Conservation (phyloP, 108 stramenopile genomes). For the Skeletonema grethae region DNA sequence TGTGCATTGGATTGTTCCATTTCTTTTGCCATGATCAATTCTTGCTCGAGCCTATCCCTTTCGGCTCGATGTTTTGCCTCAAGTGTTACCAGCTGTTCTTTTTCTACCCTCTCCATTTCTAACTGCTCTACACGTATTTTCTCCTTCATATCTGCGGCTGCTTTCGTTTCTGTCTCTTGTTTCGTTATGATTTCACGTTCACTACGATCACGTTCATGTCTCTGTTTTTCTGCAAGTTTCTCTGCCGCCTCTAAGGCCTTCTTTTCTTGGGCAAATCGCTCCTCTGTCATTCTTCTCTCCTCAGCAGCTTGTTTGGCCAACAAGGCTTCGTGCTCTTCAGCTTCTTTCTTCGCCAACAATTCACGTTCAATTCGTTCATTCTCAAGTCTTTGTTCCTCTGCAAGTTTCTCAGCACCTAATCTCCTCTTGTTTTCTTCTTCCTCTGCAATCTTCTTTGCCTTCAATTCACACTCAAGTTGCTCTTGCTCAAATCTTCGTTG, state of each 20-base stretch:
- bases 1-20: not conserved
- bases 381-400: slow-evolving; percentile 8
- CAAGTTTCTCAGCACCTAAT: not conserved
- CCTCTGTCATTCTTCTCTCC: slow-evolving; percentile 7
- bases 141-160: slow-evolving; percentile 13
- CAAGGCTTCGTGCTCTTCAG: not conserved
- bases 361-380: slow-evolving; percentile 6
- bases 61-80: slow-evolving; percentile 1
- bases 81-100: slow-evolving; percentile 3
- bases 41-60: not conserved
- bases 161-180: slow-evolving; percentile 10
- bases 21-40: not conserved
- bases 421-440: slow-evolving; percentile 15
- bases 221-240: not conserved
- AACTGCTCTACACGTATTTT: slow-evolving; percentile 13
- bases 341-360: slow-evolving; percentile 2
- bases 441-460: slow-evolving; percentile 9
- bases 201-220: no score
- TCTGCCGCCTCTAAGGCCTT: slow-evolving; percentile 10
- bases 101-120: no score
- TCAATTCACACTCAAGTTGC: slow-evolving; percentile 1
- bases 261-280: slow-evolving; percentile 3
- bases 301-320: slow-evolving; percentile 1
- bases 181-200: not conserved
- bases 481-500: slow-evolving; percentile 5